phyloP scores from a whole-genome alignment of 345 rosid genomes.

The Eucalyptus pumila region DNA sequence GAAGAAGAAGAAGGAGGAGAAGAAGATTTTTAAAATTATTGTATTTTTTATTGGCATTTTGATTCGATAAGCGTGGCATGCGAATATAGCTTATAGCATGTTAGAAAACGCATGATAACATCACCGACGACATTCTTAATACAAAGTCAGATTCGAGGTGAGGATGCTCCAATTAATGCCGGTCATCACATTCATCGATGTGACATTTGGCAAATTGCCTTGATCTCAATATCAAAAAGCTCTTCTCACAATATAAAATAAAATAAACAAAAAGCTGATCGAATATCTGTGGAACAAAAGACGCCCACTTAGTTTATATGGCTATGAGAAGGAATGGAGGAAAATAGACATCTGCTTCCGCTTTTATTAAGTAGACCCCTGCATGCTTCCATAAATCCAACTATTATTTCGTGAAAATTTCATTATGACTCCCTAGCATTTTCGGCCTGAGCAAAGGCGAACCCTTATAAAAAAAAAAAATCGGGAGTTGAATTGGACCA shows the following conservation, averaged over 20 bases:
- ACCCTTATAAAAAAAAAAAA: background rate
- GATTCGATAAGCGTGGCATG: background rate
- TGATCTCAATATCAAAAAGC: background rate
- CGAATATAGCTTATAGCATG: background rate
- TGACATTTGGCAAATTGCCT: background rate
- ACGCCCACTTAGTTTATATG: background rate
- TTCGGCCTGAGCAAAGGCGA: background rate
- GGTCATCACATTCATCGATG: background rate
- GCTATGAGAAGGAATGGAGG: background rate
- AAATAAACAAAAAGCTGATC: too few species aligned
- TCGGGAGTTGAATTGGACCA: background rate
- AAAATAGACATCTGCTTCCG: background rate
- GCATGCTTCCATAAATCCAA: background rate
- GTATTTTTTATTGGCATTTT: background rate
- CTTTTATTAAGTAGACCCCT: background rate
- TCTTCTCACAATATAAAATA: background rate
- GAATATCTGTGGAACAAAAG: background rate
- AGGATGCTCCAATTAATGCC: background rate
- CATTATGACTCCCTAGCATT: background rate
- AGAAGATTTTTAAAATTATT: rapidly evolving
- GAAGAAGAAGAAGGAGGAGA: too few species aligned
- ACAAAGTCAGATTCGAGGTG: background rate
- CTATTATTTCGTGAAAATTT: background rate
- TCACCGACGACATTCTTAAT: background rate
- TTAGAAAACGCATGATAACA: background rate